These are phyloP conservation scores for Yarrowia sp. DNA, from an alignment of 805 yeast genomes.

Conservation along the genomic window DNA sequence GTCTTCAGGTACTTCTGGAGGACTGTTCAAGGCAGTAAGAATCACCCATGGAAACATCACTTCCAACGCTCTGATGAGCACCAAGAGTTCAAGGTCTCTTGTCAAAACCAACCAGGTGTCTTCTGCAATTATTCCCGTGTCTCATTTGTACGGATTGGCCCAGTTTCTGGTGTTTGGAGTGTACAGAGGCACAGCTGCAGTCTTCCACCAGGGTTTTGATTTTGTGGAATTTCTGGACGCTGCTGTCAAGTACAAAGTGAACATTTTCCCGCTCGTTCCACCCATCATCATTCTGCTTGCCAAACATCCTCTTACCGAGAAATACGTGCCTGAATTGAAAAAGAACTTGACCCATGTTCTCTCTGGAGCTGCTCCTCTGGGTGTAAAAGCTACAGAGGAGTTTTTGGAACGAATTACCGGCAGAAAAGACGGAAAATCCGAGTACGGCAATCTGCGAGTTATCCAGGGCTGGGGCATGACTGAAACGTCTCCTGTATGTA, in stretches of 20 bases:
- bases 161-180: slow-evolving; percentile 33
- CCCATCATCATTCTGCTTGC: slow-evolving; percentile 48
- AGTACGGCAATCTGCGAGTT: slow-evolving; percentile 3
- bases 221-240: slow-evolving; percentile 35
- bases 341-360: slow-evolving; percentile 42
- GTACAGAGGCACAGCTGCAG: slow-evolving; percentile 30
- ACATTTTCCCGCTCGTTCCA: slow-evolving; percentile 43
- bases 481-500: slow-evolving; percentile 27
- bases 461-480: slow-evolving; percentile 26
- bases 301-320: slow-evolving; percentile 43
- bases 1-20: slow-evolving; percentile 46
- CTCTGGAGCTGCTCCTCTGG: slow-evolving; percentile 49
- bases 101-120: neutral
- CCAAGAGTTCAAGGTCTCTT: slow-evolving; percentile 35
- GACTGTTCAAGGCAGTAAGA: slow-evolving; percentile 70
- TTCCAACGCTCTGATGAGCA: slow-evolving; percentile 42
- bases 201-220: slow-evolving; percentile 38
- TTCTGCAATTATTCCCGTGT: slow-evolving; percentile 36
- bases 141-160: slow-evolving; percentile 36
- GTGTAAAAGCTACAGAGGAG: neutral
- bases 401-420: slow-evolving; percentile 21
- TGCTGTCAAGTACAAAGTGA: slow-evolving; percentile 37
- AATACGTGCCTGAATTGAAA: slow-evolving; percentile 43
- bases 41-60: slow-evolving; percentile 56
- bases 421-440: slow-evolving; percentile 7